These are phyloP conservation scores for Metarhizium rileyi DNA, from an alignment of 2,329 filamentous ascomycete species.

Conservation along the genomic window DNA sequence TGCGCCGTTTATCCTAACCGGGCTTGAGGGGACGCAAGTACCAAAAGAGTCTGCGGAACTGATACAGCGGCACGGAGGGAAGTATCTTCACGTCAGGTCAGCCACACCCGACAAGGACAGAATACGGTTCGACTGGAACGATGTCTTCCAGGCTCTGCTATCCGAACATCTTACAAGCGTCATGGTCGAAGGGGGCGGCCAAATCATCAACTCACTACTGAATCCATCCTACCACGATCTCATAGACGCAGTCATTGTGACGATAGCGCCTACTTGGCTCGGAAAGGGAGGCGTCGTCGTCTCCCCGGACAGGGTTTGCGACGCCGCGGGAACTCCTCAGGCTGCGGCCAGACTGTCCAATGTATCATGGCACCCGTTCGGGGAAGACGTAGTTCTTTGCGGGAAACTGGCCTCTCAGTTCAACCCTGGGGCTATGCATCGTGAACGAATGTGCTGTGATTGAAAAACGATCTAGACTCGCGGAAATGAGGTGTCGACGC, in stretches of 20 bases:
- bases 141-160: slow-evolving; percentile 49
- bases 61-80: slow-evolving; percentile 41
- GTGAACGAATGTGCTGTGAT: background rate
- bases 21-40: slow-evolving; percentile 30
- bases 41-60: slow-evolving; percentile 32
- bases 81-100: slow-evolving; percentile 33
- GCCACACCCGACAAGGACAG: slow-evolving; percentile 25
- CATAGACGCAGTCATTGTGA: slow-evolving; percentile 73
- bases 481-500: background rate
- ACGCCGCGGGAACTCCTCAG: slow-evolving; percentile 39
- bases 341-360: slow-evolving; percentile 56
- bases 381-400: slow-evolving; percentile 75
- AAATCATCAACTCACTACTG: slow-evolving; percentile 76
- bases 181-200: slow-evolving; percentile 85
- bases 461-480: background rate
- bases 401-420: slow-evolving; percentile 40
- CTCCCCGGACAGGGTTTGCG: slow-evolving; percentile 51
- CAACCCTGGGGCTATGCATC: background rate
- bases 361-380: slow-evolving; percentile 67
- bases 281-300: slow-evolving; percentile 74
- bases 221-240: slow-evolving; percentile 47
- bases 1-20: slow-evolving; percentile 63
- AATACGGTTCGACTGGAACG: slow-evolving; percentile 50
- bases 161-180: slow-evolving; percentile 59
- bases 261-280: slow-evolving; percentile 84